phyloP scores from a whole-genome alignment of 495 filamentous ascomycete genomes.

The Xanthoparmelia taractica region DNA sequence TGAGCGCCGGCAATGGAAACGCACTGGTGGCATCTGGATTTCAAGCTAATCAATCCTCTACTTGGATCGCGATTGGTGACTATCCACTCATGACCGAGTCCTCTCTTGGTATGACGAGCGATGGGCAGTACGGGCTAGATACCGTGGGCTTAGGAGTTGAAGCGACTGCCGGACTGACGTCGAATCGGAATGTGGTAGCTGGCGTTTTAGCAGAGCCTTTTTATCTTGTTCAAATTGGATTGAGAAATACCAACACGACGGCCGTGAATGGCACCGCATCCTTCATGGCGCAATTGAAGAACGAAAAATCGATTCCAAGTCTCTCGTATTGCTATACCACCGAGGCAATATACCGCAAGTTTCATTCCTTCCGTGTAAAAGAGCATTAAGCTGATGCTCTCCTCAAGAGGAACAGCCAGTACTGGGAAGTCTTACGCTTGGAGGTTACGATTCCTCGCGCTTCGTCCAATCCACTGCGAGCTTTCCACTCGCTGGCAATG shows the following conservation, averaged over 20 bases:
- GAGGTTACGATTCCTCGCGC: constrained; percentile 48
- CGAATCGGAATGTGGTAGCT: constrained; percentile 42
- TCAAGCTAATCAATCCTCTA: constrained; percentile 37
- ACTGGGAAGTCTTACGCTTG: constrained; percentile 49
- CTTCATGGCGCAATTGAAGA: constrained; percentile 40
- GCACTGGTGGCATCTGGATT: constrained; percentile 18
- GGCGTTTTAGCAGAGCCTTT: constrained; percentile 37
- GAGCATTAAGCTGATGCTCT: not conserved
- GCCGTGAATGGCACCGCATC: constrained; percentile 39
- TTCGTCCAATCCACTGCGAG: constrained; percentile 40
- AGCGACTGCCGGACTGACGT: constrained; percentile 30
- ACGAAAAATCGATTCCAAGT: constrained; percentile 41
- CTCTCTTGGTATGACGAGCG: constrained; percentile 36
- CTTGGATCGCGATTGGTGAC: constrained; percentile 35
- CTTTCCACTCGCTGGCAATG: constrained; percentile 42
- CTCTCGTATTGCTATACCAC: constrained; percentile 48
- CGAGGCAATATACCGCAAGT: constrained; percentile 40
- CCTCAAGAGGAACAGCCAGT: constrained; percentile 31
- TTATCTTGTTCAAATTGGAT: constrained; percentile 43
- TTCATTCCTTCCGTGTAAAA: not conserved
- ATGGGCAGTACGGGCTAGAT: constrained; percentile 43
- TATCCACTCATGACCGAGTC: constrained; percentile 33
- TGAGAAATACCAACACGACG: constrained; percentile 42
- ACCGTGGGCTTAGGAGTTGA: constrained; percentile 38
- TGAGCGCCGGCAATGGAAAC: constrained; percentile 13